Evolutionary conservation across 805 yeast species (phyloP), one percentile per base, ranked within the genome.

Genomic region (Candida morakotiae): DNA sequence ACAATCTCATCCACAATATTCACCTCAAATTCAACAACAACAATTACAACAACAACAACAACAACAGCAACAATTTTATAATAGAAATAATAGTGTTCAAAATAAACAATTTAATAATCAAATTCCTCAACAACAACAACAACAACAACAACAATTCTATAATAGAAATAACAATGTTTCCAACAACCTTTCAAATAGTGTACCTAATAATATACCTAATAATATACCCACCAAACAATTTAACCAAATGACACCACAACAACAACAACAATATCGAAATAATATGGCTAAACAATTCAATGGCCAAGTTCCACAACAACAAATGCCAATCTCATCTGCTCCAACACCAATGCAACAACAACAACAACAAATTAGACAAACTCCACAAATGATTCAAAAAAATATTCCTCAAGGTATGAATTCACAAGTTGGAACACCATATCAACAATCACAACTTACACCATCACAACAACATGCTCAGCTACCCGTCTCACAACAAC

Each of bases 261-360:
- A 39, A 21, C 32, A 24, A n/a, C 34, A 20, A 8, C 31, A 23
- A 10, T 34, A 20, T 14, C 29, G 36, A 17, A 33, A 30, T 15
- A 22, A 26, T 16, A 13, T 10, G 22, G 28, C 15, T 5, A 31
- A 36, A 18, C 43, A 35, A 25, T 31, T 29, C 5, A 32, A 40
- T 22, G 30, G 35, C 10, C 30, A 37, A 26, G 27, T 33, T 24
- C 28, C 19, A 25, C 33, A 14, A 19, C 31, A 29, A n/a, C 40
- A 31, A 31, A 26, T 37, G 18, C 32, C 40, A 17, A 30, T 24
- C 19, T 34, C 40, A 16, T 43, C 38, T 17, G 38, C 42, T 4
- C 31, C 35, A 2, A 42, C 43, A 4, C 46, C 46, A 15, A 34
- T 39, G 21, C 40, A 38, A 15, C 40, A 38, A 15, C 23, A 21